Evolutionary conservation across 306 rosid genomes (phyloP), one percentile per base, ranked within the genome.

Genomic region (Albizia julibrissin): DNA sequence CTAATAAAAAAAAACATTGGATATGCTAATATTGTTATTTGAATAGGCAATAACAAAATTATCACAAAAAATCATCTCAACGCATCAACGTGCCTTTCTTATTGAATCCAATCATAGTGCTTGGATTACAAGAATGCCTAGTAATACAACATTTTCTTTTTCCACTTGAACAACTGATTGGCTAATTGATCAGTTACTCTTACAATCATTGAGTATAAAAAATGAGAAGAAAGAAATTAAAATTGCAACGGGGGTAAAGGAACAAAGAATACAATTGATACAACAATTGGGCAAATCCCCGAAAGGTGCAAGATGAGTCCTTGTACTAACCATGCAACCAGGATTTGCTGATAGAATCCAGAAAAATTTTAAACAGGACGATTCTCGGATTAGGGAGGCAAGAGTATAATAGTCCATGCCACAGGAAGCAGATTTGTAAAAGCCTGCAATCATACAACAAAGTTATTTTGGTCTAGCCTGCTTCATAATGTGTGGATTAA

Each of bases 401-500:
- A 56, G 3, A 21, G 47, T 39, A 24, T 21, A 4, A 47, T 15
- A 10, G 47, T 8, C 7, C 13, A 68, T 34, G 47, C 49, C 21
- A 34, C 22, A 67, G 18, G 72, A 67, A 34, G 15, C 72, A 34
- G 46, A 56, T 9, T 34, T 67, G 8, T 67, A 37, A 69, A 40
- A 39, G 50, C 74, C 74, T 69, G 74, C 50, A 39, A 69, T n/a
- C 9, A 69, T 21, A n/a, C 34, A 68, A 68, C 31, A 69, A 21
- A 40, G 49, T 69, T 40, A 37, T 37, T 33, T 69, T 39, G 10
- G 18, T 39, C 49, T 19, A 40, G 31, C 49, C 73, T 39, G 50
- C 8, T 39, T 39, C 74, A 19, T 52, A 1, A 16, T 49, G n/a
- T 49, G n/a, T 15, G 1, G n/a, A 49, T 49, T 49, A 49, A 6